Percentiles rank a stretch among this genome's conserved stretches.
Conservation (phyloP, 495 filamentous ascomycete species). For the Zalerion maritima region DNA sequence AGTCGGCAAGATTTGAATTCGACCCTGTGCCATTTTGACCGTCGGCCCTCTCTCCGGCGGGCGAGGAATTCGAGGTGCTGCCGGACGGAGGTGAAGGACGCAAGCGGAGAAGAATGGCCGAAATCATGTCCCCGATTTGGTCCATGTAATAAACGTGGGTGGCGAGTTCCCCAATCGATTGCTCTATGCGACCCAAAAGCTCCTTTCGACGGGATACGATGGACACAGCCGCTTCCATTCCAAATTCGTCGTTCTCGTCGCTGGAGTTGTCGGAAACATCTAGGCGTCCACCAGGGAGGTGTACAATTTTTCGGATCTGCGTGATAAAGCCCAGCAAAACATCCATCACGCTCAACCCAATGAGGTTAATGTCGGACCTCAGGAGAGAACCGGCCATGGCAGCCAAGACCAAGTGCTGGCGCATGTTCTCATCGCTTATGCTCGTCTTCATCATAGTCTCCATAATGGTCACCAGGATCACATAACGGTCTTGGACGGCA, state of each 20-base stretch:
- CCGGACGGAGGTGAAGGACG: constrained; percentile 39
- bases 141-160: constrained; percentile 92
- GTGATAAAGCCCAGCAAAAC: constrained; percentile 67
- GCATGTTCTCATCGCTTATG: constrained; percentile 48
- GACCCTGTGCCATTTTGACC: too few relatives aligned
- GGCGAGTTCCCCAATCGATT: constrained; percentile 70
- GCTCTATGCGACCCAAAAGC: constrained; percentile 51
- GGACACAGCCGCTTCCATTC: constrained; percentile 12
- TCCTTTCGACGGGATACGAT: constrained; percentile 24
- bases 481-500: constrained; percentile 80
- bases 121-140: constrained; percentile 83
- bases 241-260: constrained; percentile 11
- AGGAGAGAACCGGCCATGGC: constrained; percentile 68
- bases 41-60: constrained; percentile 22
- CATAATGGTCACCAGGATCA: constrained; percentile 67
- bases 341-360: constrained; percentile 88
- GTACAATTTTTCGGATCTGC: constrained; percentile 60
- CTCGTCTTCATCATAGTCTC: constrained; percentile 52
- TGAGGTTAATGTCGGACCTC: constrained; percentile 77
- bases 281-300: constrained; percentile 34
- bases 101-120: constrained; percentile 57
- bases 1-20: too few relatives aligned
- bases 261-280: constrained; percentile 10
- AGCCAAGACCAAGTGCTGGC: constrained; percentile 54
- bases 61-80: constrained; percentile 23